phyloP scores from a whole-genome alignment of 441 rosid genomes.

The Macaranga tanarius region DNA sequence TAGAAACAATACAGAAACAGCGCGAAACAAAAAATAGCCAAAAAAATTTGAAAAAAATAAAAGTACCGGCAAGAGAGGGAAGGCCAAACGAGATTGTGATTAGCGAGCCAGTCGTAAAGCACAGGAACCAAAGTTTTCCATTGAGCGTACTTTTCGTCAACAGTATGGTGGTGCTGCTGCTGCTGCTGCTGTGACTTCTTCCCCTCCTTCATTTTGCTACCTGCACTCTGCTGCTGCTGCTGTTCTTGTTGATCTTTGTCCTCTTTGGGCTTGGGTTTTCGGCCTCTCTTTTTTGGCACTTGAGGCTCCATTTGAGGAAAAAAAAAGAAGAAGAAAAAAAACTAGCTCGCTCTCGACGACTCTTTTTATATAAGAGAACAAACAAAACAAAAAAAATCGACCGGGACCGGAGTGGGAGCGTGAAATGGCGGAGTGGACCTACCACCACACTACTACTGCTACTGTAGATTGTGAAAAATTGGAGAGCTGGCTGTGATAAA shows the following conservation, averaged over 20 bases:
- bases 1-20: background rate
- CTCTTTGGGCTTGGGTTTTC: constrained; percentile 83
- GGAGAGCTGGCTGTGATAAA: no score
- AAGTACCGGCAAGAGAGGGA: constrained; percentile 95
- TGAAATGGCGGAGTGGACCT: constrained; percentile 10
- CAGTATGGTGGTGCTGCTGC: constrained; percentile 51
- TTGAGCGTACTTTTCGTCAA: constrained; percentile 83
- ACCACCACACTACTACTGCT: background rate
- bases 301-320: constrained; percentile 42
- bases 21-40: constrained; percentile 5
- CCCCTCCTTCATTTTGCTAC: constrained; percentile 42
- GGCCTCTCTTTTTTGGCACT: constrained; percentile 74
- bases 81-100: constrained; percentile 98
- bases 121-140: constrained; percentile 98
- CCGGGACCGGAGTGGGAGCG: background rate
- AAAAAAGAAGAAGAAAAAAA: background rate
- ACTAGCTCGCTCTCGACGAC: background rate
- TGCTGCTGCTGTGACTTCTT: constrained; percentile 45
- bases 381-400: background rate
- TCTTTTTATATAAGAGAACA: background rate
- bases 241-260: constrained; percentile 46
- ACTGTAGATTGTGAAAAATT: background rate
- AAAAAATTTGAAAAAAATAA: background rate
- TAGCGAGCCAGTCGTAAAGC: constrained; percentile 98
- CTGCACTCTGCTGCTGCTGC: constrained; percentile 26